These are phyloP conservation scores for Vitis hybrid DNA, from an alignment of 177 flowering plant genomes.

Conservation along the genomic window DNA sequence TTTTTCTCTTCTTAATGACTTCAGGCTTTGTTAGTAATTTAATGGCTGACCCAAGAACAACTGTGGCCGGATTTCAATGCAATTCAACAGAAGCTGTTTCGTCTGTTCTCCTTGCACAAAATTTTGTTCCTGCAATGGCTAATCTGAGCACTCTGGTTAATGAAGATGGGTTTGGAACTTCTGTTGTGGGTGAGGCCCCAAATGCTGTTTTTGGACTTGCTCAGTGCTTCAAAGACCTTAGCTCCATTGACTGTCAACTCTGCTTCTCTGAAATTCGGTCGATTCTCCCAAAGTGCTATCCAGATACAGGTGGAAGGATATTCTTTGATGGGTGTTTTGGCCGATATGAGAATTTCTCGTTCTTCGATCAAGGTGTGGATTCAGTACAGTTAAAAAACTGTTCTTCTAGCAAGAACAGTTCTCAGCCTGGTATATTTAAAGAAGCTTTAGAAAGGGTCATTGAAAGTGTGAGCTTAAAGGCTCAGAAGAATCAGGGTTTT, in stretches of 20 bases:
- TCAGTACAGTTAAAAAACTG: conserved; percentile 5
- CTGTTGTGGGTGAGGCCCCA: conserved; percentile 3
- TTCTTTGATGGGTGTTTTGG: conserved; percentile 24
- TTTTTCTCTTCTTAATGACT: background rate
- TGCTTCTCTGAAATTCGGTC: conserved; percentile 8
- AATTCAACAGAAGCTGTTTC: background rate
- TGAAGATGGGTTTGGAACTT: conserved; percentile 2
- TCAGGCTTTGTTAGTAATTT: conserved; percentile 3
- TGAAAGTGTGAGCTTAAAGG: conserved; percentile 6
- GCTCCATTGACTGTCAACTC: conserved; percentile 4
- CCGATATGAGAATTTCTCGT: conserved; percentile 18
- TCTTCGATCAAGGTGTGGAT: conserved; percentile 14
- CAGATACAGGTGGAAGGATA: conserved; percentile 3
- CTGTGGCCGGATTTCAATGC: background rate
- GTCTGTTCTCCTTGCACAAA: background rate
- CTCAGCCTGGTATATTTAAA: background rate
- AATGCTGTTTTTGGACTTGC: conserved; percentile 8
- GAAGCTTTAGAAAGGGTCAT: conserved; percentile 2
- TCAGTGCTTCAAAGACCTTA: conserved; percentile 13
- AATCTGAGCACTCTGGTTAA: conserved; percentile 4
- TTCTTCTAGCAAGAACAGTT: background rate
- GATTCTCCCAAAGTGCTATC: conserved; percentile 6
- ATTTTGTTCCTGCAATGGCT: conserved; percentile 5
- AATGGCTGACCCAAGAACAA: conserved; percentile 11
- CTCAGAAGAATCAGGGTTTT: conserved; percentile 11